Conservation (phyloP, 345 rosid genomes). For the Populus simonii region DNA sequence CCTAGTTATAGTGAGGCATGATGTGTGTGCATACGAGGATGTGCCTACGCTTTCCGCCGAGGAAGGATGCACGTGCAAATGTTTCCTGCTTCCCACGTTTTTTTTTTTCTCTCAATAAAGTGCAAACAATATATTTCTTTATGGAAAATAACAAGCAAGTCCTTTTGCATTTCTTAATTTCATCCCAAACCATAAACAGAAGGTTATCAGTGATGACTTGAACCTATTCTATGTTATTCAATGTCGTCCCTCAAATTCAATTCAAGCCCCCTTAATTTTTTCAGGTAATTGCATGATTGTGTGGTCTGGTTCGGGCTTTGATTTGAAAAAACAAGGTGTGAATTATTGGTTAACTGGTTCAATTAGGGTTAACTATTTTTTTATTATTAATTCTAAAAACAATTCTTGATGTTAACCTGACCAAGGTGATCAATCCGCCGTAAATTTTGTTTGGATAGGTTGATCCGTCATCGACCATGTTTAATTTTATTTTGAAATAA, state of each 20-base stretch:
- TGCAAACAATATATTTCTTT: not conserved
- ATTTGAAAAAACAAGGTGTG: no score
- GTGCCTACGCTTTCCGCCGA: not conserved
- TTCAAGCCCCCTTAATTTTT: no score
- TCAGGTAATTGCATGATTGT: no score
- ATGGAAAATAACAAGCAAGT: not conserved
- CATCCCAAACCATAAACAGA: not conserved
- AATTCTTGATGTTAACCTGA: no score
- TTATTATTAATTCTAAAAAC: no score
- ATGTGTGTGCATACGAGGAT: not conserved
- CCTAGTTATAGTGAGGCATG: not conserved
- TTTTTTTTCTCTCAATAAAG: not conserved
- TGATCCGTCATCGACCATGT: no score
- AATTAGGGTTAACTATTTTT: no score
- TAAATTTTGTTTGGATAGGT: no score
- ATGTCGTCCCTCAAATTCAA: not conserved
- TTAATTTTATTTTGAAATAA: no score
- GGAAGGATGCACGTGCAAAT: not conserved
- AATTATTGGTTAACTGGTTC: no score
- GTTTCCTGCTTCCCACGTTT: not conserved
- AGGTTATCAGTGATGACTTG: not conserved
- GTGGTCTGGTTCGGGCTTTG: no score
- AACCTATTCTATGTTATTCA: not conserved
- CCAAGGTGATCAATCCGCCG: accelerated
- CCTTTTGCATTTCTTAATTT: not conserved